Percentiles rank a stretch among this genome's conserved stretches.
phyloP scores from a whole-genome alignment of 306 rosid genomes.

The Prinsepia uniflora region DNA sequence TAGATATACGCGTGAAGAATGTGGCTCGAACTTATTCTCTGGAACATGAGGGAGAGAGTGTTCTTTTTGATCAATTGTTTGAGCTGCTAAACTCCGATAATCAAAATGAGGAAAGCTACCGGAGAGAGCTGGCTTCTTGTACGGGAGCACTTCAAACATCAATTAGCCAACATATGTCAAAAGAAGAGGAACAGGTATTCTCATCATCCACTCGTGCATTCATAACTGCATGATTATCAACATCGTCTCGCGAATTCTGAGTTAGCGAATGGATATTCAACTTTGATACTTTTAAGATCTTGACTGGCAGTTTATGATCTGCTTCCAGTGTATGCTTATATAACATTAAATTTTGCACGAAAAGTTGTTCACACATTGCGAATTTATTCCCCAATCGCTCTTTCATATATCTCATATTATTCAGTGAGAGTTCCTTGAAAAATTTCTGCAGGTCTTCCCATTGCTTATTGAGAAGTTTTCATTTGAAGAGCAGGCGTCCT shows the following conservation, averaged over 20 bases:
- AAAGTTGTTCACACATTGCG: too few relatives aligned
- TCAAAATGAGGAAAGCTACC: conserved; percentile 60
- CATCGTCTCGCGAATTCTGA: background rate
- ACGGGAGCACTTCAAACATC: conserved; percentile 79
- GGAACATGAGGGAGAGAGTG: conserved; percentile 84
- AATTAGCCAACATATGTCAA: conserved; percentile 88
- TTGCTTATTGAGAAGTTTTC: conserved; percentile 85
- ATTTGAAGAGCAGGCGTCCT: conserved; percentile 70
- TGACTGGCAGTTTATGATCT: too few relatives aligned
- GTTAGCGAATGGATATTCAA: background rate
- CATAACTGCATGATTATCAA: background rate
- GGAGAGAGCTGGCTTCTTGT: conserved; percentile 84
- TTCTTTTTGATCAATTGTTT: conserved; percentile 74
- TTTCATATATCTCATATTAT: too few relatives aligned
- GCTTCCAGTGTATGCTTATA: too few relatives aligned
- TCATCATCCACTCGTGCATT: conserved; percentile 12
- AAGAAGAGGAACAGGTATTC: conserved; percentile 93
- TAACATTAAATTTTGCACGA: too few relatives aligned
- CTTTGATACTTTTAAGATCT: too few relatives aligned
- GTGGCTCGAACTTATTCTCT: conserved; percentile 86
- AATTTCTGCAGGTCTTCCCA: conserved; percentile 72
- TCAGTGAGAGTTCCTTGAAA: background rate
- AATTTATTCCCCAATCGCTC: too few relatives aligned
- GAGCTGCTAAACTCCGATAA: conserved; percentile 58
- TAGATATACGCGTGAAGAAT: conserved; percentile 89